Base-by-base conservation (phyloP, 495 filamentous ascomycete species). In the Sporormia fimetaria region DNA sequence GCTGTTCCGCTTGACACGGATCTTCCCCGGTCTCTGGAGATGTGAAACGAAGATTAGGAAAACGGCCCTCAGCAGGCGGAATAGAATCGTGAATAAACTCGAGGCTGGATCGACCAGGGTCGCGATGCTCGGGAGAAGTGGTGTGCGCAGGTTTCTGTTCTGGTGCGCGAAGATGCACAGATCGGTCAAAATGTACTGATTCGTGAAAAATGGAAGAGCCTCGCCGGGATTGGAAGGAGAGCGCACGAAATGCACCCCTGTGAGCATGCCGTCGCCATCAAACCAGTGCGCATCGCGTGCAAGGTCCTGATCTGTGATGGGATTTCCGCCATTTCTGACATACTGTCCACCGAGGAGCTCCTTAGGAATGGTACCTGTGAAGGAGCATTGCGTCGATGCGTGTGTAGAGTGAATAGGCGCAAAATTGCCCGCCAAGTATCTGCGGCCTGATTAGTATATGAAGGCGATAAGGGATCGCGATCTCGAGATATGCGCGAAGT, bases 201-300 rank as follows among this genome's bases (percentile, higher is more conserved):
- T 81, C 29, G 71, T 69, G 48, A 80, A 82, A 29, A 72, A 57
- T 6, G 76, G 76, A 37, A 61, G 49, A 4, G 75, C 63, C 14
- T 21, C 35, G 9, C 47, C 47, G 0, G 54, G 51, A 6, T 42
- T 33, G 14, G 63, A 47, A 4, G 46, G 47, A 2, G 43, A 33
- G 18, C 59, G 59, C 24, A 49, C 56, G 57, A 82, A 80, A 6
- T 61, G 59, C 0, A 82, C 74, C 10, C 77, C 78, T 16, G 69
- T 67, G 3, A 81, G 69, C 76, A 82, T 81, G 1, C 76, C 78
- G 58, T 81, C 78, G 32, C 78, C 78, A 45, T 81, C 78, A 44
- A 82, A 81, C 75, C 75, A 80, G 45, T 82, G 76, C 16, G 70
- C 65, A 43, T 73, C 67, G 35, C 74, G 65, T 22, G 60, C 59